Base-by-base conservation (phyloP, 2,329 filamentous ascomycete genomes). In the Botrytis cinerea region DNA sequence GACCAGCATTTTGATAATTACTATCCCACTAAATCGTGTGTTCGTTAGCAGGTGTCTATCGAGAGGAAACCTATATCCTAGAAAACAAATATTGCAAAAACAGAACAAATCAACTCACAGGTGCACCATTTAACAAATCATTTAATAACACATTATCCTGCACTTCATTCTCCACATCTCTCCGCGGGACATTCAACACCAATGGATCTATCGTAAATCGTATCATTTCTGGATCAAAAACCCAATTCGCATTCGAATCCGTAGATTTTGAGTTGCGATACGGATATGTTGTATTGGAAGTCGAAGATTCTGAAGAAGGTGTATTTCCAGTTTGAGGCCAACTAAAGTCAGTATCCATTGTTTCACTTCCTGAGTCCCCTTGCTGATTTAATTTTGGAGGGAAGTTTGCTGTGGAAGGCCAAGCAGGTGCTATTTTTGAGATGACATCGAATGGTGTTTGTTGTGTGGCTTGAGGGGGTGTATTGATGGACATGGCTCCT, bases 241-340 rank as follows among this genome's bases (percentile, higher is more conserved):
- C 28, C 69, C 69, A 71, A 43, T 51, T 71, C 2, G 16, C 45
- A 54, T 43, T 71, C 14, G 57, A 45, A 4, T 43, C 43, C 4
- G 18, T 61, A 20, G 57, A 32, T 57, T 66, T 66, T 12, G 61
- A 10, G 16, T 28, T 67, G 32, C 71, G 40, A 43, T 68, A 72
- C 6, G 71, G 28, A 48, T 60, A 72, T 48, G 62, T 25, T 14
- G 40, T 14, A 68, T 72, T 72, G 4, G 68, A 70, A 18, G 38
- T 20, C 4, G 75, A 73, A 18, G 70, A 73, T 40, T 75, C 62
- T 28, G 70, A 72, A 2, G 72, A 72, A 12, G 75, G 73, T 40
- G 68, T 74, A 22, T 74, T 75, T 20, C 72, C 72, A 22, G 59
- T 64, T 28, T 20, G 38, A 28, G 60, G 35, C 48, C 48, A 51